Percentiles rank a stretch among this genome's conserved stretches.
These are phyloP conservation scores for Magnusiomyces suaveolens DNA, from an alignment of 1,139 yeast genomes.

Conservation along the genomic window DNA sequence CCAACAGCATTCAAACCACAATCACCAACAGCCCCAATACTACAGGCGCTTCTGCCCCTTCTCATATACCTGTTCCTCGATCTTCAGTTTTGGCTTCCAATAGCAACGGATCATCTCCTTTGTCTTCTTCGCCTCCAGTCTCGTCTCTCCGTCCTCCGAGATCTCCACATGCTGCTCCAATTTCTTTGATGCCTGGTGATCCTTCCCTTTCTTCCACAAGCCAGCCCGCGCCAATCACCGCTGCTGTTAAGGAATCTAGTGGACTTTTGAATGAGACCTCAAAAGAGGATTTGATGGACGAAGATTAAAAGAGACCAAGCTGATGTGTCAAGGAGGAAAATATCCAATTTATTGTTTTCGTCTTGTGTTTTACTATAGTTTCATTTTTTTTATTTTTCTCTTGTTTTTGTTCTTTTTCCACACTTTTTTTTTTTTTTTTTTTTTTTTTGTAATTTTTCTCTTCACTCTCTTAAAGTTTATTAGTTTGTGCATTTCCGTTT, in stretches of 20 bases:
- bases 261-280: background rate
- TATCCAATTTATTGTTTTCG: too few species aligned
- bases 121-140: background rate
- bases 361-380: too few species aligned
- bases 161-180: conserved; percentile 4
- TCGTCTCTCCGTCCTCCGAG: conserved; percentile 6
- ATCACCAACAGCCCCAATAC: too few species aligned
- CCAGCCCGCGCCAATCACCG: background rate
- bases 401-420: background rate
- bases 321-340: too few species aligned
- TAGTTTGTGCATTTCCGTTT: background rate
- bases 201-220: conserved; percentile 1
- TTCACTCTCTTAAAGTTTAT: background rate
- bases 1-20: too few species aligned
- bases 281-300: conserved; percentile 1
- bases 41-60: too few species aligned
- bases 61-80: background rate
- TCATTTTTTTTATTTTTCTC: background rate
- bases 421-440: background rate
- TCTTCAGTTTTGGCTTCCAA: background rate
- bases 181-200: background rate
- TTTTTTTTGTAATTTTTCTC: background rate
- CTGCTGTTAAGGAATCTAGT: background rate
- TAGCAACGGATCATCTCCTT: background rate
- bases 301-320: too few species aligned